Conservation (phyloP, 2,329 filamentous ascomycete species). For the Alternaria gaisen region DNA sequence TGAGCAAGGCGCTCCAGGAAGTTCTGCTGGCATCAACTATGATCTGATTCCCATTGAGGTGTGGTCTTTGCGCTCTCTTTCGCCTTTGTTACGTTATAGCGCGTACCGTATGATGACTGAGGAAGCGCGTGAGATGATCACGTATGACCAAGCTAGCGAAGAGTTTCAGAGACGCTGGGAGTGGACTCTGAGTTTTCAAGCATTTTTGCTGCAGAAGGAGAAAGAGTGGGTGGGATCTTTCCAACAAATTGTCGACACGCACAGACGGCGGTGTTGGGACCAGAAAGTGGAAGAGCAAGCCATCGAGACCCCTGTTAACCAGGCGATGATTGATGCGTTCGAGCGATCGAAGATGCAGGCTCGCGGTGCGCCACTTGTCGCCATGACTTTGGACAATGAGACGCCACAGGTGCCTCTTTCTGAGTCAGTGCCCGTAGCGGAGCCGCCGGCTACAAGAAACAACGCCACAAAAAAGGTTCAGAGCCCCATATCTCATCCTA, state of each 20-base stretch:
- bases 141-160: neutral
- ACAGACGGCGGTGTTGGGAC: neutral
- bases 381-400: neutral
- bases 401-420: neutral
- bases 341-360: neutral
- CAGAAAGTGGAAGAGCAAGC: neutral
- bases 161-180: neutral
- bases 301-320: neutral
- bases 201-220: neutral
- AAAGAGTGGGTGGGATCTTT: neutral
- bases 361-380: too few species aligned
- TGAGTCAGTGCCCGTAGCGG: neutral
- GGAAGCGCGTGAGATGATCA: neutral
- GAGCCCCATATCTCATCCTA: neutral
- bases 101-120: neutral
- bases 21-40: fast-evolving
- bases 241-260: neutral
- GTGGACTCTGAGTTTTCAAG: neutral
- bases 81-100: neutral
- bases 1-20: neutral
- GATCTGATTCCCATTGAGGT: neutral
- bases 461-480: neutral
- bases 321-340: neutral
- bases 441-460: neutral
- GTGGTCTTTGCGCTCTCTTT: neutral